phyloP scores from a whole-genome alignment of 257 asterid genomes.

The Jasminum sambac region DNA sequence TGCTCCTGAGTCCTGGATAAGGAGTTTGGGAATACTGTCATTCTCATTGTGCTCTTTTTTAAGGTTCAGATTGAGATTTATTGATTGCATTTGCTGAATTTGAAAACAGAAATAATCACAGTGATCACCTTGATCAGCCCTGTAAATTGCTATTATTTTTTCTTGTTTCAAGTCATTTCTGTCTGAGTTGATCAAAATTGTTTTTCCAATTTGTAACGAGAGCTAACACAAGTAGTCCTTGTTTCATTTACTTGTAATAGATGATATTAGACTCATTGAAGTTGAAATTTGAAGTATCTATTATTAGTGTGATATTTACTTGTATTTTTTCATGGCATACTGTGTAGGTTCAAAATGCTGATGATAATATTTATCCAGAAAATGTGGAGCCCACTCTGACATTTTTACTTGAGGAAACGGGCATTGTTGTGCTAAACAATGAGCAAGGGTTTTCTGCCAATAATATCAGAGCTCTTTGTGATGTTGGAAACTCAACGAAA shows the following conservation, averaged over 20 bases:
- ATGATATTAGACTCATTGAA: not conserved
- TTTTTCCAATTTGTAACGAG: not conserved
- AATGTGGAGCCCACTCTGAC: constrained; percentile 81
- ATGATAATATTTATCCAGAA: constrained; percentile 75
- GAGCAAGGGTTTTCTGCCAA: constrained; percentile 81
- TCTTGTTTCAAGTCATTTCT: not conserved
- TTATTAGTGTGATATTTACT: not conserved
- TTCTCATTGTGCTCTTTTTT: not conserved
- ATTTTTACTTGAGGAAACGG: constrained; percentile 81
- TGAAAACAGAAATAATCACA: too few species aligned
- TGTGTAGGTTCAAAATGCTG: constrained; percentile 93
- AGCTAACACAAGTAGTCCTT: not conserved
- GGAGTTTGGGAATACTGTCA: not conserved
- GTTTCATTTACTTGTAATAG: not conserved
- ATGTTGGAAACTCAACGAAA: constrained; percentile 94
- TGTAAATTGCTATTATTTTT: not conserved
- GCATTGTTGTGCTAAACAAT: constrained; percentile 74
- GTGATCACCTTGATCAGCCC: not conserved
- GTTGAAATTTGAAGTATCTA: not conserved
- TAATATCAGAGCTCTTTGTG: constrained; percentile 93
- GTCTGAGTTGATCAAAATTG: not conserved
- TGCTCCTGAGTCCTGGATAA: not conserved
- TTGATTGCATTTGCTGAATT: not conserved
- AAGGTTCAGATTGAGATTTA: not conserved
- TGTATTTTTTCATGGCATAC: constrained; percentile 19